Conservation (phyloP, 2,329 filamentous ascomycete species). For the Calonectria pauciramosa region DNA sequence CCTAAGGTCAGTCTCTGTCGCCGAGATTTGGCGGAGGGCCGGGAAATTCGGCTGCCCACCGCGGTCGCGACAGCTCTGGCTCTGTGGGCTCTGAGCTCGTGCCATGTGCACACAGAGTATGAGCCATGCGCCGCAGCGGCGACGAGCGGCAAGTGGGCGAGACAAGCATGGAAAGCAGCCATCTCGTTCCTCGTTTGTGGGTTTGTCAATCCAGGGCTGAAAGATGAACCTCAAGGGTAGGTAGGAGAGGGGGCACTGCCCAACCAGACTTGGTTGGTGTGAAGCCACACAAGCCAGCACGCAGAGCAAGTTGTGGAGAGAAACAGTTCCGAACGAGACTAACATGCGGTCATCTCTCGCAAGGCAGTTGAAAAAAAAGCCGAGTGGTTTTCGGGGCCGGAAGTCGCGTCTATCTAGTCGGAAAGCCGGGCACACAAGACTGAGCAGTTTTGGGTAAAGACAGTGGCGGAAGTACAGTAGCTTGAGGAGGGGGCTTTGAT, state of each 20-base stretch:
- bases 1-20: background rate
- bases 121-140: background rate
- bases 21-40: constrained; percentile 3
- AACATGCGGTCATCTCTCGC: background rate
- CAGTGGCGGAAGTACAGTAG: constrained; percentile 1
- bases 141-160: constrained; percentile 19
- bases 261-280: constrained; percentile 22
- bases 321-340: background rate
- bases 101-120: constrained; percentile 2
- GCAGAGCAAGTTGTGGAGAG: background rate
- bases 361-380: background rate
- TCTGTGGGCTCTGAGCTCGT: background rate
- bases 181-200: background rate
- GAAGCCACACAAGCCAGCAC: constrained; percentile 31
- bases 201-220: constrained; percentile 14
- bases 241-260: background rate
- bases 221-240: background rate
- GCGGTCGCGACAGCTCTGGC: background rate
- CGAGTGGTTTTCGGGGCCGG: constrained; percentile 10
- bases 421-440: background rate
- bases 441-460: constrained; percentile 12
- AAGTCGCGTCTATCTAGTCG: constrained; percentile 7
- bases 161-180: background rate
- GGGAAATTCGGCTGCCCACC: constrained; percentile 22
- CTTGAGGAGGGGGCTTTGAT: background rate